Conservation (phyloP, 257 asterid species). For the Solanum chmielewskii region DNA sequence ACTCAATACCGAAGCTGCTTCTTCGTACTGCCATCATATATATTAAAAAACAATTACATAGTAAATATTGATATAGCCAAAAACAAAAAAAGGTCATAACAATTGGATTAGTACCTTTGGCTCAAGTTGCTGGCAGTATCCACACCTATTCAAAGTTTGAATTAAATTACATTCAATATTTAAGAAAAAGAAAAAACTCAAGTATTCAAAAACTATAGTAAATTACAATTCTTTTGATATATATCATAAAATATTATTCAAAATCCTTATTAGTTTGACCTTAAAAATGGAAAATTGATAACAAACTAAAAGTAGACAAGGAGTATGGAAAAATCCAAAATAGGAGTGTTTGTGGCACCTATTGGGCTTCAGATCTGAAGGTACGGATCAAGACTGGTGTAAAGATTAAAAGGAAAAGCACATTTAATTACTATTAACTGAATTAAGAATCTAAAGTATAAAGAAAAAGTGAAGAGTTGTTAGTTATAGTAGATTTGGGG, state of each 20-base stretch:
- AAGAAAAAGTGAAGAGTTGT: not conserved
- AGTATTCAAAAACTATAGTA: too few species aligned
- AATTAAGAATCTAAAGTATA: not conserved
- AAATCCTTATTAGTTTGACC: too few species aligned
- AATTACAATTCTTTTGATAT: too few species aligned
- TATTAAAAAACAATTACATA: not conserved
- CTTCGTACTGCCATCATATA: conserved; percentile 38
- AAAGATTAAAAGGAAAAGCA: not conserved
- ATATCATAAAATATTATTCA: too few species aligned
- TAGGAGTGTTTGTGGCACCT: not conserved
- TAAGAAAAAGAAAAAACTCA: too few species aligned
- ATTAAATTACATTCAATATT: too few species aligned
- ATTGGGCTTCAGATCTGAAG: not conserved
- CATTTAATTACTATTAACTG: not conserved
- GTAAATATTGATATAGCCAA: not conserved
- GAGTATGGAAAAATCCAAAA: not conserved
- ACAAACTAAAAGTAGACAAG: too few species aligned
- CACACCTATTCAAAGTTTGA: conserved; percentile 46
- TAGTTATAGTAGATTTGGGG: not conserved
- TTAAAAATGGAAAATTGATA: too few species aligned
- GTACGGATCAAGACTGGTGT: not conserved
- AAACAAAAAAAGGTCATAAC: not conserved
- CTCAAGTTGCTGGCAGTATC: conserved; percentile 81
- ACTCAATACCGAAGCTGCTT: conserved; percentile 62
- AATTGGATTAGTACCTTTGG: conserved; percentile 59